Base-by-base conservation (phyloP, 768 basidiomycete species). In the Tulasnella calospora region DNA sequence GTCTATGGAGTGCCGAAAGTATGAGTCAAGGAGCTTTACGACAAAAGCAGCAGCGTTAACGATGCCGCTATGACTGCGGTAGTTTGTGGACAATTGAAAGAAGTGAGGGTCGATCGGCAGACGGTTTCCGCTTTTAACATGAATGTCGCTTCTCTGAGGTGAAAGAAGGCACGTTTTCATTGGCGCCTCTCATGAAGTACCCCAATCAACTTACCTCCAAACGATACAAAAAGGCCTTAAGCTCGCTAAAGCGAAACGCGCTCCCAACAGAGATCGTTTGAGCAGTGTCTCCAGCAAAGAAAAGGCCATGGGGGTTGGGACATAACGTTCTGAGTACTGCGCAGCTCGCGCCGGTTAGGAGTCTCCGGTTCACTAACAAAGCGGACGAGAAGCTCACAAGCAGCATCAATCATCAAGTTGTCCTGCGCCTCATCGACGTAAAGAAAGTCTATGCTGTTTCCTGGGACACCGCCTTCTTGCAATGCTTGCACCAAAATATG, bases 401-500 rank as follows among this genome's bases (percentile, higher is more conserved):
- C 57, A 3, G 47, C 55, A 38, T 93, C 92, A 8, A 92, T 88
- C 7, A 93, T 84, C 0, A 93, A 85, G 81, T 91, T 89, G 80
- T 93, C 92, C 81, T 93, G 92, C 0, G 88, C 89, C 83, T 93
- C 92, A 67, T 93, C 92, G 2, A 93, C 86, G 81, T 92, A 92
- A 90, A 92, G 79, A 78, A 86, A 89, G 79, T 92, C 88, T 12
- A 92, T 30, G 21, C 17, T 23, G 6, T 70, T 19, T 1, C 76
- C 76, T 7, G 30, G 36, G 13, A 71, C 61, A 41, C 55, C 67
- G 21, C 36, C 44, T 12, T 71, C 69, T n/a, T 71, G 67, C 36
- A 77, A 30, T 3, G 76, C n/a, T 15, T 41, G 8, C 23, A 77
- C 19, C 13, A 77, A 36, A 6, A 61, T 33, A 35, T 77, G 76